Evolutionary conservation across 192 early-diverging fungal species (phyloP), one percentile per base, ranked within the genome.

Genomic region (Linnemannia schmuckeri): DNA sequence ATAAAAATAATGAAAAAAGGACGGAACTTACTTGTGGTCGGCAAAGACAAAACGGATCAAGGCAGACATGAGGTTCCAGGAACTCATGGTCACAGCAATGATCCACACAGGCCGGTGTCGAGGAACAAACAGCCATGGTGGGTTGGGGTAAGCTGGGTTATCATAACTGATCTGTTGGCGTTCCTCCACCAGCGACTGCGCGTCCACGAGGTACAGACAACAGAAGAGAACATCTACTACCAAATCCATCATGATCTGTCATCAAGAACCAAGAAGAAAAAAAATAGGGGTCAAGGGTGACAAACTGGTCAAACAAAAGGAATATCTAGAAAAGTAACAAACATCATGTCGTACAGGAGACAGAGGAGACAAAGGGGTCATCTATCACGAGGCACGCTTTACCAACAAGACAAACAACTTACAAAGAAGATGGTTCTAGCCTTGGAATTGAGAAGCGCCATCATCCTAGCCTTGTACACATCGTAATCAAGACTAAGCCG

Each of bases 181-280:
- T 33, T 24, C n/a, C 13, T 66, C 10, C 46, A 69, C 42, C 5
- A 86, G 84, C 70, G 55, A 85, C 78, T 93, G 88, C 17, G 92
- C 85, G 38, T 95, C 93, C 37, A 93, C 83, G n/a, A 95, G 78
- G 80, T 95, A 95, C 41, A 91, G 78, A 12, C 90, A 74, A 76
- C 92, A 94, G 68, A 94, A 92, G 30, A 92, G 70, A 0, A 91
- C 33, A 71, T 95, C 94, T 4, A 91, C 89, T 4, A 89, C 46
- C 63, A 95, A 72, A 78, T 95, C 93, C 40, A 90, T 55, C 70
- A 92, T 89, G 40, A 93, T 88, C 90, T 91, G 27, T 40, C 17
- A 77, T 44, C 38, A 24, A 27, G 20, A 79, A 73, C 37, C 35
- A 40, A 13, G 12, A 12, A 24, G 15, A 27, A 71, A 71, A 49